Conservation (phyloP, 1,139 yeast species). For the Candida pseudoviswanathii region DNA sequence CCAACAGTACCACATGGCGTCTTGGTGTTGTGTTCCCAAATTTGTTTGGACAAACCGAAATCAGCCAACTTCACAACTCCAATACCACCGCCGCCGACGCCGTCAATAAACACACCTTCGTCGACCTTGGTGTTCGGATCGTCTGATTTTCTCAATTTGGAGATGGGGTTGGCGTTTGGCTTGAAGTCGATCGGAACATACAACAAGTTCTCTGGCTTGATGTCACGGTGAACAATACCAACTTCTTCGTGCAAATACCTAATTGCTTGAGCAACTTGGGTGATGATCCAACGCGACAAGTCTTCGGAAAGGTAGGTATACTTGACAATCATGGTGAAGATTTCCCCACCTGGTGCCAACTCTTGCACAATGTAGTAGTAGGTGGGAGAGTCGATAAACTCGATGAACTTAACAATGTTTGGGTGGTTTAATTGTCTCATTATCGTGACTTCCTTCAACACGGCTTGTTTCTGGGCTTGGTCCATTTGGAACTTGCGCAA, state of each 20-base stretch:
- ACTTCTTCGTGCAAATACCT: constrained; percentile 57
- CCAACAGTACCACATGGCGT: constrained; percentile 70
- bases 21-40: constrained; percentile 59
- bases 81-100: constrained; percentile 54
- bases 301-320: constrained; percentile 59
- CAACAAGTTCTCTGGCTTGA: constrained; percentile 57
- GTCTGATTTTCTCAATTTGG: constrained; percentile 47
- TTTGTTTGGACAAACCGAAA: constrained; percentile 59
- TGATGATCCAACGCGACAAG: constrained; percentile 52
- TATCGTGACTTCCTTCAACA: constrained; percentile 58
- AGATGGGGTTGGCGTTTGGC: constrained; percentile 39
- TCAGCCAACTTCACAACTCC: constrained; percentile 58
- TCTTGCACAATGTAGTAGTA: constrained; percentile 59
- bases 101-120: constrained; percentile 52
- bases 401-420: constrained; percentile 50
- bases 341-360: constrained; percentile 56
- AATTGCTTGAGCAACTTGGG: constrained; percentile 52
- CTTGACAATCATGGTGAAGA: constrained; percentile 57
- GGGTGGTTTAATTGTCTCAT: constrained; percentile 57
- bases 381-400: constrained; percentile 49
- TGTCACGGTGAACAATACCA: constrained; percentile 59
- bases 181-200: constrained; percentile 63
- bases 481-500: constrained; percentile 60
- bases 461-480: constrained; percentile 53
- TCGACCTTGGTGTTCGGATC: constrained; percentile 51